Percentiles rank a stretch among this genome's conserved stretches.
These are phyloP conservation scores for Malassezia dermatis DNA, from an alignment of 1,284 basidiomycete species.

Conservation along the genomic window DNA sequence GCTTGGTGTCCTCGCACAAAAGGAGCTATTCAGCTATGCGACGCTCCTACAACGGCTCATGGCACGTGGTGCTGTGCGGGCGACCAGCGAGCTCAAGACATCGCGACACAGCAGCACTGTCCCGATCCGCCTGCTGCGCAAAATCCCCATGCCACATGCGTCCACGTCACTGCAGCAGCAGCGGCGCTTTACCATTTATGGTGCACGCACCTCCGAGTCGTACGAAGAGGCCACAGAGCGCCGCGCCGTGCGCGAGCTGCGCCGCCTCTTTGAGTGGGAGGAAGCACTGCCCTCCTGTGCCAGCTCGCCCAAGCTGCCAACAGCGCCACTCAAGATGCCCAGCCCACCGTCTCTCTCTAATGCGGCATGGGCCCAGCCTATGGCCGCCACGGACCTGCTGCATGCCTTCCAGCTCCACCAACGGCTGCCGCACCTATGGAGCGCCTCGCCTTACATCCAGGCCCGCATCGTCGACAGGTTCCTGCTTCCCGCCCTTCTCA, in stretches of 20 bases:
- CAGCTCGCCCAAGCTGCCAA: background rate
- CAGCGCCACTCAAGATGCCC: background rate
- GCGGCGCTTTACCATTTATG: slow-evolving; percentile 40
- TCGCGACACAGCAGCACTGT: slow-evolving; percentile 15
- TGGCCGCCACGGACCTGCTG: background rate
- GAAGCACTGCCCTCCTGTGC: background rate
- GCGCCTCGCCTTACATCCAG: slow-evolving; percentile 30
- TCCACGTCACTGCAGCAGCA: slow-evolving; percentile 28
- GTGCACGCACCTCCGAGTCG: slow-evolving; percentile 35
- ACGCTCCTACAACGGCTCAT: slow-evolving; percentile 73
- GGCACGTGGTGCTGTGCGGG: slow-evolving; percentile 56
- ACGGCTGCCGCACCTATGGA: slow-evolving; percentile 25
- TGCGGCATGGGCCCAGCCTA: background rate
- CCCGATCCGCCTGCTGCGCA: slow-evolving; percentile 33
- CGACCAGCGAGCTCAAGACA: background rate
- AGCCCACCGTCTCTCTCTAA: background rate
- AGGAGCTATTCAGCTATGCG: slow-evolving; percentile 69
- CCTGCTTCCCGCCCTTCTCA: background rate
- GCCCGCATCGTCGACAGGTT: slow-evolving; percentile 12
- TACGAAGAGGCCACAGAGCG: slow-evolving; percentile 42
- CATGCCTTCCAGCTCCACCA: background rate
- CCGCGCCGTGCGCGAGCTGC: slow-evolving; percentile 32
- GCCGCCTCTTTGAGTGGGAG: background rate
- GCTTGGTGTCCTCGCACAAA: slow-evolving; percentile 64
- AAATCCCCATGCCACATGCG: slow-evolving; percentile 27